Percentiles rank a stretch among this genome's conserved stretches.
phyloP scores from a whole-genome alignment of 78 protist species.

The Isochrysis galbana region DNA sequence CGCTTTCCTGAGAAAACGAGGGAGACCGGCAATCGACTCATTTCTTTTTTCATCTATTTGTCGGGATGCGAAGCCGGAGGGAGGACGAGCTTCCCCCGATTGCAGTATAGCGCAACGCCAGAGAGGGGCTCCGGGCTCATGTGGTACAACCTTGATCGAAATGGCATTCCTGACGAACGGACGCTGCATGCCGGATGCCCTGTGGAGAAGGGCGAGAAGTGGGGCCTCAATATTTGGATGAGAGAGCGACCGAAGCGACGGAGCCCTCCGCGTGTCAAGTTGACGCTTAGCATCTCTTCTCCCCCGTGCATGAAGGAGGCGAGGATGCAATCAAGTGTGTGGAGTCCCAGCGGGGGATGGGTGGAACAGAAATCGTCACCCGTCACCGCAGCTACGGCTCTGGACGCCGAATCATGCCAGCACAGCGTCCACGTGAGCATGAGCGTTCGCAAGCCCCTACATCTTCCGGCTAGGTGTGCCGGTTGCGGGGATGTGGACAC shows the following conservation, averaged over 20 bases:
- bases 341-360: neutral
- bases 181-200: conserved; percentile 20
- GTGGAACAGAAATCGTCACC: no score
- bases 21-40: neutral
- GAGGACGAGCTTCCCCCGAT: conserved; percentile 15
- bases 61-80: neutral
- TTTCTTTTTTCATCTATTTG: conserved; percentile 33
- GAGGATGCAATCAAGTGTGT: neutral
- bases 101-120: neutral
- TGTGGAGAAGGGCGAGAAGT: conserved; percentile 37
- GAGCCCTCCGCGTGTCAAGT: neutral
- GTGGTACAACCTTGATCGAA: conserved; percentile 35
- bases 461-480: neutral
- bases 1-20: neutral
- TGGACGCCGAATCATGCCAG: no score
- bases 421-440: no score
- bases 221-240: conserved; percentile 22
- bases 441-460: neutral
- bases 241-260: neutral
- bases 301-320: neutral
- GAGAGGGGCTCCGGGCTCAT: neutral
- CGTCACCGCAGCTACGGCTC: no score
- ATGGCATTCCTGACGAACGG: conserved; percentile 25
- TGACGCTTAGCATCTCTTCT: neutral
- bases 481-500: neutral